Evolutionary conservation across 345 rosid genomes (phyloP).

Genomic region (Carallia pectinifolia): DNA sequence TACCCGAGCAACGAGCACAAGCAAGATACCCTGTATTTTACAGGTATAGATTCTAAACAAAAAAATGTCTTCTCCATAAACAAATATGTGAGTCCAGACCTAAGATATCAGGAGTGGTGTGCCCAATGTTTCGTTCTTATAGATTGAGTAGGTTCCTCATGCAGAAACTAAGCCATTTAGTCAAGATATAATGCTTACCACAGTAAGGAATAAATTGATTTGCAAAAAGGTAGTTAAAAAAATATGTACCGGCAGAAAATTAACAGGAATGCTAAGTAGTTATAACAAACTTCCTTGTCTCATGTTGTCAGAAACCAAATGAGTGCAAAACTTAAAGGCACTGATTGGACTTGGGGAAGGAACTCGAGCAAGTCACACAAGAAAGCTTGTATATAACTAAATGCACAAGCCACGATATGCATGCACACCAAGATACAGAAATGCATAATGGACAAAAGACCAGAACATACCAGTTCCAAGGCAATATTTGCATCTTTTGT

Average conservation of each 20-base stretch:
- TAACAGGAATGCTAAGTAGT: too few relatives aligned
- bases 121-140: too few relatives aligned
- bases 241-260: too few relatives aligned
- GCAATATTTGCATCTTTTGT: conserved; percentile 96
- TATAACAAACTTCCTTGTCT: background rate
- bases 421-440: background rate
- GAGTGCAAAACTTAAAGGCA: background rate
- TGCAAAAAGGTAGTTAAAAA: too few relatives aligned
- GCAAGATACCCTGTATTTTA: conserved; percentile 80
- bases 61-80: background rate
- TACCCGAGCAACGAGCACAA: conserved; percentile 90
- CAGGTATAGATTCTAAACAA: background rate
- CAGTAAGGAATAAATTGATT: too few relatives aligned
- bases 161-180: too few relatives aligned
- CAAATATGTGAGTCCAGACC: too few relatives aligned
- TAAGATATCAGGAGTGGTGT: too few relatives aligned
- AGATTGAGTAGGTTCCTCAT: too few relatives aligned
- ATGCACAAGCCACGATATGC: too few relatives aligned
- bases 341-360: background rate
- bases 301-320: background rate
- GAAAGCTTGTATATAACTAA: too few relatives aligned
- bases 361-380: background rate
- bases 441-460: background rate
- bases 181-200: too few relatives aligned
- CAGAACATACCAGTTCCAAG: conserved; percentile 77